phyloP scores from a whole-genome alignment of 106 monocot species.

The Platanthera guangdongensis region DNA sequence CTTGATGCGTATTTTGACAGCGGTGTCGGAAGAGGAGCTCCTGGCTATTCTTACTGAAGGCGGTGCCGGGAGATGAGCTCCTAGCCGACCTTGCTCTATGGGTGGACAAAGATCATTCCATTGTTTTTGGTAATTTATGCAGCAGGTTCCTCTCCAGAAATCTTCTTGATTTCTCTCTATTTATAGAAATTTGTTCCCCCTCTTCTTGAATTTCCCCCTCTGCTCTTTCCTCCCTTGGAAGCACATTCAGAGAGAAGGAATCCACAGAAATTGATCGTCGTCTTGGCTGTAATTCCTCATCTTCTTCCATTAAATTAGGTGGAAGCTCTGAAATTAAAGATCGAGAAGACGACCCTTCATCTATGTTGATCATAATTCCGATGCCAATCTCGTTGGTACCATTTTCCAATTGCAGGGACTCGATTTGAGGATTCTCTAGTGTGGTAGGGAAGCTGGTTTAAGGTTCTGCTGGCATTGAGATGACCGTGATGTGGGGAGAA shows the following conservation, averaged over 20 bases:
- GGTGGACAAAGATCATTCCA: conserved; percentile 30
- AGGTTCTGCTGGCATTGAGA: conserved; percentile 5
- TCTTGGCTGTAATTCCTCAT: conserved; percentile 26
- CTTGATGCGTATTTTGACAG: too few species aligned
- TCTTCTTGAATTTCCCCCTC: conserved; percentile 1
- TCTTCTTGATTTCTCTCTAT: conserved; percentile 11
- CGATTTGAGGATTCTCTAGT: background rate
- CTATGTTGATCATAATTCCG: conserved; percentile 1
- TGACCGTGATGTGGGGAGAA: background rate
- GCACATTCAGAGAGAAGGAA: conserved; percentile 9
- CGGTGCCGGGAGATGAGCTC: too few species aligned
- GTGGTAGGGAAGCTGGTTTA: background rate
- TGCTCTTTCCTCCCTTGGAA: conserved; percentile 8
- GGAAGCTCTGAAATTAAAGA: background rate
- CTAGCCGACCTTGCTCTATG: conserved; percentile 23
- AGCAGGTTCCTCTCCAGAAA: conserved; percentile 3
- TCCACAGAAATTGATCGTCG: conserved; percentile 51
- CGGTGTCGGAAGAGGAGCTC: too few species aligned
- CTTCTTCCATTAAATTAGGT: background rate
- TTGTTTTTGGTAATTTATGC: background rate
- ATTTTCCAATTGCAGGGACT: background rate
- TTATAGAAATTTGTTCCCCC: background rate
- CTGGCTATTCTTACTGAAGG: too few species aligned
- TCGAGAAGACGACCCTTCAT: conserved; percentile 2
- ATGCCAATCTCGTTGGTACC: background rate